Conservation (phyloP, 2,329 filamentous ascomycete genomes). For the Exophiala sideris region DNA sequence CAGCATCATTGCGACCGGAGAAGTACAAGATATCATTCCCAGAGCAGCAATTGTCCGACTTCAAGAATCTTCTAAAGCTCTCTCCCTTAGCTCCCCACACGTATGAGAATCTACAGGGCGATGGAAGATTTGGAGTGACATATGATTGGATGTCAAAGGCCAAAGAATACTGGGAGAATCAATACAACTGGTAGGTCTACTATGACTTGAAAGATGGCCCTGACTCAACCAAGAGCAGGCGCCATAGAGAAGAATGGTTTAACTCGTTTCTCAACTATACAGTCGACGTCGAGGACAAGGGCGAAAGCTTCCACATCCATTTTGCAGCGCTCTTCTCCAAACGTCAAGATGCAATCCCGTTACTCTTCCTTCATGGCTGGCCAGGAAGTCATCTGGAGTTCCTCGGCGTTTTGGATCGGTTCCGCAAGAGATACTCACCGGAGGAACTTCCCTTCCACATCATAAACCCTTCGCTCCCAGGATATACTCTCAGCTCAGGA, state of each 20-base stretch:
- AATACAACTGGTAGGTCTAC: conserved; percentile 48
- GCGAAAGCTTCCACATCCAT: conserved; percentile 43
- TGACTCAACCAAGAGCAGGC: neutral
- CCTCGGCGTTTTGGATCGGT: conserved; percentile 47
- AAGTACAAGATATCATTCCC: conserved; percentile 30
- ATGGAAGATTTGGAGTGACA: conserved; percentile 43
- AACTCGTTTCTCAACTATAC: conserved; percentile 53
- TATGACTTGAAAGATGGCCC: conserved; percentile 6
- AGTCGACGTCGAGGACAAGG: conserved; percentile 38
- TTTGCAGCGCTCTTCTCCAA: conserved; percentile 56
- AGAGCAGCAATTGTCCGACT: conserved; percentile 44
- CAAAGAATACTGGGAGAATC: conserved; percentile 42
- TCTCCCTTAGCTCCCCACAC: conserved; percentile 44
- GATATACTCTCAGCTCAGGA: conserved; percentile 50
- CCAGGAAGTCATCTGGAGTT: conserved; percentile 56
- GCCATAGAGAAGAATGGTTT: conserved; percentile 36
- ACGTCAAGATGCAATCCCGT: conserved; percentile 48
- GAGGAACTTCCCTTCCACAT: conserved; percentile 54
- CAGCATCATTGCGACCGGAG: neutral
- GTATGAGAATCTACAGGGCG: conserved; percentile 28
- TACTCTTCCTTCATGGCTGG: conserved; percentile 56
- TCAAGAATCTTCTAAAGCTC: conserved; percentile 46
- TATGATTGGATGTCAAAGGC: conserved; percentile 46
- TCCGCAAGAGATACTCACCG: conserved; percentile 49
- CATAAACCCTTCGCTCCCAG: conserved; percentile 55